Evolutionary conservation across 2,329 filamentous ascomycete genomes (phyloP), one percentile per base, ranked within the genome.

Genomic region (Arthrocladium fulminans): DNA sequence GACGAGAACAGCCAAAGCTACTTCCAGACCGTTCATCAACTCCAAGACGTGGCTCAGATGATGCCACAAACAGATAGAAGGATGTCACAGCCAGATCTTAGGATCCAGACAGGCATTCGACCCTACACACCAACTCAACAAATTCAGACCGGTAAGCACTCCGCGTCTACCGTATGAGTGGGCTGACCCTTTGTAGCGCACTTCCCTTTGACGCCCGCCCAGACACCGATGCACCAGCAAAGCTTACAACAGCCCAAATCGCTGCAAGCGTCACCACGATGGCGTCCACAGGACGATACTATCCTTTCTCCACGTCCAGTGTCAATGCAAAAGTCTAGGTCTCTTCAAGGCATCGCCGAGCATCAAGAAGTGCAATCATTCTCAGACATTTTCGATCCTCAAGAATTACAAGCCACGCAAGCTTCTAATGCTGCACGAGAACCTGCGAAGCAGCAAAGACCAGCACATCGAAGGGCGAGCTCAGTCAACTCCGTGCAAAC

Each of bases 191-290:
- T 25, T 45, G 35, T 50, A 81, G 81, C 70, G 55, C 82, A 79
- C 58, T 77, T 79, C 55, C 83, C 83, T 49, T 76, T 81, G 39
- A 86, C 83, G 23, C 83, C 84, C 46, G 76, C 75, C 81, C 83
- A 12, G 65, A 68, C 58, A 67, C 65, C 57, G 61, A 63, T 48
- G 56, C 62, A 65, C 45, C 61, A 63, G 52, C 63, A 65, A 51
- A 57, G 64, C 51, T 58, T 61, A 49, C 63, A 64, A 38, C 65
- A 67, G 47, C 62, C 62, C 53, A 62, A 63, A 53, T 68, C 67
- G 49, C 54, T 63, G 29, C 63, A 68, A 41, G 56, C 63, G 20
- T 69, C 67, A 19, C 67, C 69, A 25, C 62, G 61, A 47, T 68
- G 69, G 54, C 63, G 60, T 45, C 60, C 62, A 41, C 61, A 58